Base-by-base conservation (phyloP, 1,284 basidiomycete species). In the Phlebopus sp. region DNA sequence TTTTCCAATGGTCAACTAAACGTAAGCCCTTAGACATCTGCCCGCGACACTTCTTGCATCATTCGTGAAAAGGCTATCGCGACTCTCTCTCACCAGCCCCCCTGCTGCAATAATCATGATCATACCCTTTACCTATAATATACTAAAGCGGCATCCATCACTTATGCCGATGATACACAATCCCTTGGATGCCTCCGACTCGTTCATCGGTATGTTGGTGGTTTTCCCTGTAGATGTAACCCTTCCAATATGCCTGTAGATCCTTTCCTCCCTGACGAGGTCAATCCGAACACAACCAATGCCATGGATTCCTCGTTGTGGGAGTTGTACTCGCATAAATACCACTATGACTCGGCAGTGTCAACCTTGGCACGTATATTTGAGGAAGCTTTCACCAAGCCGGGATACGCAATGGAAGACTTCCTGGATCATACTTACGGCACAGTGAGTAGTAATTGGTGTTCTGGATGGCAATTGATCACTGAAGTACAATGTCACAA, bases 371-470 rank as follows among this genome's bases (percentile, higher is more conserved):
- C 84, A 14, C 85, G 88, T 57, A 86, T 99, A 46, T 90, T 98
- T 54, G 79, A 81, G 10, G 94, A 97, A 63, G 88, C 90, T 1
- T 98, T 99, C 68, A 97, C 92, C 7, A 95, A 95, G 62, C 90
- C 88, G 10, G 77, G 78, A 23, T 98, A 95, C 69, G 76, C 81
- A 23, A 82, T 97, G 77, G 97, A 99, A 58, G 97, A 99, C 66
- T 99, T 99, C 66, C 69, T 98, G 60, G 97, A 99, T 69, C 93
- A 98, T 66, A 92, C 92, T 0, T 99, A 97, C 62, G 79, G 76
- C 13, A 97, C 92, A 43, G 92, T 96, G 57, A 58, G 90, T 76
- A 11, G 9, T 27, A 31, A n/a, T 18, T 23, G 9, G 30, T 31
- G 43, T 9, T 34, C n/a, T 9, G 39, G 30, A 37, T n/a, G 2